These are phyloP conservation scores for Diaporthe helianthi DNA, from an alignment of 2,329 filamentous ascomycete species.

Conservation along the genomic window DNA sequence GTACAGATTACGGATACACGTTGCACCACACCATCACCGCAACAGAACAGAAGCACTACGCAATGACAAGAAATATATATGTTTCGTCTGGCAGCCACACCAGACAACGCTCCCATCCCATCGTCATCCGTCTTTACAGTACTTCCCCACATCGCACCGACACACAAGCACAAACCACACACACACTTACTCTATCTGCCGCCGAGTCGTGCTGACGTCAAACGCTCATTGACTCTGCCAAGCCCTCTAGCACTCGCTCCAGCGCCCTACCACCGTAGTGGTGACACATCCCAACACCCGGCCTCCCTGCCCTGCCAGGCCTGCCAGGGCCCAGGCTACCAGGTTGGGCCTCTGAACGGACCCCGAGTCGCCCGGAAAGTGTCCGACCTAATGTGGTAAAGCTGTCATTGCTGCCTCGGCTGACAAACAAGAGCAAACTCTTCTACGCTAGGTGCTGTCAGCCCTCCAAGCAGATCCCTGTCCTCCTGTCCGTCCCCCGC, in stretches of 20 bases:
- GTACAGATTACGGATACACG: no score
- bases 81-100: constrained; percentile 10
- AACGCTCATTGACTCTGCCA: constrained; percentile 24
- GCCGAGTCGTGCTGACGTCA: constrained; percentile 6
- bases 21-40: background rate
- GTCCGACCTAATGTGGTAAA: constrained; percentile 10
- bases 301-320: no score
- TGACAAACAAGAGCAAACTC: constrained; percentile 10
- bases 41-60: background rate
- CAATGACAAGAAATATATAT: background rate
- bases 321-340: background rate
- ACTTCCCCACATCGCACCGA: background rate
- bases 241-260: constrained; percentile 20
- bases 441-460: no score
- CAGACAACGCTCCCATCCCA: background rate
- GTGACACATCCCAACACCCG: constrained; percentile 1
- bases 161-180: background rate
- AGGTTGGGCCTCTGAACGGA: background rate
- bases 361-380: constrained; percentile 21
- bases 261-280: constrained; percentile 17
- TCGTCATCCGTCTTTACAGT: background rate
- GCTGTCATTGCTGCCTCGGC: background rate
- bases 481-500: no score
- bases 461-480: background rate
- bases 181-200: background rate